Base-by-base conservation (phyloP, 1,139 yeast genomes). In the Hyphopichia fennica region DNA sequence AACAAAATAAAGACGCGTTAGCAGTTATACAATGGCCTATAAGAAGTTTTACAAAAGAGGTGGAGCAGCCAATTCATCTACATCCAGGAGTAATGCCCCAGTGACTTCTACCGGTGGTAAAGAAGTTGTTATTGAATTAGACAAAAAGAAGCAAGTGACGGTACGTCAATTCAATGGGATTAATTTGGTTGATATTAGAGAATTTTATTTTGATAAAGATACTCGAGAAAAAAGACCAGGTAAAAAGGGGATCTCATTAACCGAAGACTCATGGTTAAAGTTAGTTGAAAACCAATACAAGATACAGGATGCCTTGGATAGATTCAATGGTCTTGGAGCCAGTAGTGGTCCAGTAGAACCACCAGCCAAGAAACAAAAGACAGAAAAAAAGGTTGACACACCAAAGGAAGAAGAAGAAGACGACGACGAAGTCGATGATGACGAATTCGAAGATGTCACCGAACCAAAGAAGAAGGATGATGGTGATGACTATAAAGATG, bases 241-340 rank as follows among this genome's bases (percentile, higher is more conserved):
- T 0, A 83, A 82, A 56, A 89, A 89, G 69, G 96, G 96, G 1
- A 87, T 89, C 22, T 81, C 96, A 1, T 64, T 89, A 44, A 84
- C 90, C 1, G 82, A 77, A 50, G 95, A 82, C 17, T 74, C 77
- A 29, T 89, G 95, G 87, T 67, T 65, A 37, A 72, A 67, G 42
- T 63, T 89, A 35, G 51, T 82, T 41, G 77, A 71, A 29, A 67
- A 75, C 35, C 63, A 72, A n/a, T 75, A 70, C n/a, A 72, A 75
- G 43, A 81, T 89, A 35, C 71, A 80, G 39, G 79, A 68, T 15
- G 91, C 91, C 0, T 63, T 87, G 51, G 76, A 68, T 38, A 60
- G 60, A 32, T 60, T 82, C 49, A 78, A 76, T 17, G 71, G 67
- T 34, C 23, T 32, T 11, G 37, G 37, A n/a, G 37, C 23, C 4